Conservation (phyloP, 2,329 filamentous ascomycete species). For the Achaetomium macrosporum region DNA sequence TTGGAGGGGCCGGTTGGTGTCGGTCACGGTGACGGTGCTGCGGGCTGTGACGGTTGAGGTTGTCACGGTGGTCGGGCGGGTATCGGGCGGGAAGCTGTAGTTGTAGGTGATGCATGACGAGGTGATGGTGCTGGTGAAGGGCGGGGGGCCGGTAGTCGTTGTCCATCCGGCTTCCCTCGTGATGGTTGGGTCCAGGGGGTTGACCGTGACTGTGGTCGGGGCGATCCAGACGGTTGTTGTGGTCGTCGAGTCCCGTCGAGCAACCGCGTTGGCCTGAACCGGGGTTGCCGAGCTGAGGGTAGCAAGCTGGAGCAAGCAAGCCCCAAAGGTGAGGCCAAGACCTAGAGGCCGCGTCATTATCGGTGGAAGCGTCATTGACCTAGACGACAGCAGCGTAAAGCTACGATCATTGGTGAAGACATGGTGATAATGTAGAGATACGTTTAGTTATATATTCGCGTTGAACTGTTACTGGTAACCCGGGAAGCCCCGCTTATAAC, state of each 20-base stretch:
- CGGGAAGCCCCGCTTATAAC: not conserved
- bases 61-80: not conserved
- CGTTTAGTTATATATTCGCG: not conserved
- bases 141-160: conserved; percentile 4
- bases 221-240: conserved; percentile 5
- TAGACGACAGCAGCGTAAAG: not conserved
- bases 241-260: not conserved
- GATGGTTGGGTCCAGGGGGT: conserved; percentile 14
- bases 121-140: conserved; percentile 11
- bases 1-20: not conserved
- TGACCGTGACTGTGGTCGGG: conserved; percentile 11
- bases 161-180: conserved; percentile 10
- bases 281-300: conserved; percentile 1
- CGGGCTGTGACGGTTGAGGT: not conserved
- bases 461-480: not conserved
- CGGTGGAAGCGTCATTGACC: not conserved
- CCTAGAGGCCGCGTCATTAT: not conserved
- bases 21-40: conserved; percentile 5
- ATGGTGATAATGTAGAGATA: not conserved
- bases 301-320: conserved; percentile 3
- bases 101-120: conserved; percentile 10
- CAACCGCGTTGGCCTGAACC: not conserved
- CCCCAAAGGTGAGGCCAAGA: not conserved
- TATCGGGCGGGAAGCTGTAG: conserved; percentile 1
- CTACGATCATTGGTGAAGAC: not conserved